Evolutionary conservation across 176 grass and related monocot genomes (phyloP).

Genomic region (Areca catechu): DNA sequence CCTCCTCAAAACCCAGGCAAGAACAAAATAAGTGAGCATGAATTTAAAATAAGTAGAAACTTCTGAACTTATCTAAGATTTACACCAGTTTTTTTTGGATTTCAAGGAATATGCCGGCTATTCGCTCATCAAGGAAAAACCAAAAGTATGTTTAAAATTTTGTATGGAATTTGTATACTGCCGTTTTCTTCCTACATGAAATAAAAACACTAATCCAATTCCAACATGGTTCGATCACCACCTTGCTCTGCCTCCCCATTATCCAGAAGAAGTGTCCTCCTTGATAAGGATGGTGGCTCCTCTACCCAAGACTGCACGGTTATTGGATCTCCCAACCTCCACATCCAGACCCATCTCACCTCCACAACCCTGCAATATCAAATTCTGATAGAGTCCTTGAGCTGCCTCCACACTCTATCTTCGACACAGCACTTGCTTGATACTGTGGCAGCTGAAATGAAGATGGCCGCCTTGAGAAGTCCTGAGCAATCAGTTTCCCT

Average conservation of each 20-base stretch:
- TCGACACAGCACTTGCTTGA: slow-evolving; percentile 1
- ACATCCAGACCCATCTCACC: slow-evolving; percentile 67
- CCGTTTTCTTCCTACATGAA: background rate
- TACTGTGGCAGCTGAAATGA: slow-evolving; percentile 58
- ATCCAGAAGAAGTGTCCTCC: slow-evolving; percentile 8
- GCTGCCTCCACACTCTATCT: slow-evolving; percentile 21
- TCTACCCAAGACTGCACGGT: background rate
- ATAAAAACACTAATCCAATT: background rate
- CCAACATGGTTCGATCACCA: background rate
- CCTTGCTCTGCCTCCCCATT: slow-evolving; percentile 11
- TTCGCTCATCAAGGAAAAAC: no score
- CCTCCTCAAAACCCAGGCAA: no score
- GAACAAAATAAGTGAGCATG: no score
- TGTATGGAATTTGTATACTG: no score
- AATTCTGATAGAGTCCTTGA: slow-evolving; percentile 44
- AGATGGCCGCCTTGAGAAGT: slow-evolving; percentile 42
- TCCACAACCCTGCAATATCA: background rate
- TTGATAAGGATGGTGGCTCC: slow-evolving; percentile 6
- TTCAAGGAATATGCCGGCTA: no score
- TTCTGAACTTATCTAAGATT: no score
- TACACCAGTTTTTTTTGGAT: no score
- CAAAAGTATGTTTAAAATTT: no score
- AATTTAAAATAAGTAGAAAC: no score
- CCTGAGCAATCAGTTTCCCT: slow-evolving; percentile 13
- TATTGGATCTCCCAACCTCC: slow-evolving; percentile 21